Conservation (phyloP, 768 basidiomycete genomes). For the Podaxis sp. region DNA sequence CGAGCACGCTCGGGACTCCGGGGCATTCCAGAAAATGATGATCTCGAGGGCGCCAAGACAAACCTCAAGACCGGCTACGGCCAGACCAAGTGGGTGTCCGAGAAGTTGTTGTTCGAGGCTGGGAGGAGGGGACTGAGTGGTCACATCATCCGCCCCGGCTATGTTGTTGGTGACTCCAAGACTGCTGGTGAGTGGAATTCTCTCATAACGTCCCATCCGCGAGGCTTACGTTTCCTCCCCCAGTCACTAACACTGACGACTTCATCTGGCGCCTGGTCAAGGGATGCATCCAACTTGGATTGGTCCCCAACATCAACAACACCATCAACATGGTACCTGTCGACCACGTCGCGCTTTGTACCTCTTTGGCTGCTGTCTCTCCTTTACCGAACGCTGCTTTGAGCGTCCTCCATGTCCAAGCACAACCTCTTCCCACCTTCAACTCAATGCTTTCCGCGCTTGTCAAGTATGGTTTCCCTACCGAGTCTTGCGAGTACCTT, state of each 20-base stretch:
- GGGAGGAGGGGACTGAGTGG: conserved; percentile 82
- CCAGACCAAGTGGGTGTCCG: conserved; percentile 98
- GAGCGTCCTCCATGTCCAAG: conserved; percentile 81
- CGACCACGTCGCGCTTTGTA: conserved; percentile 88
- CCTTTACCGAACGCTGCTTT: conserved; percentile 46
- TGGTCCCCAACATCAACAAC: conserved; percentile 97
- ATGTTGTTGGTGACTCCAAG: conserved; percentile 90
- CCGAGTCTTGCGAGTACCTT: conserved; percentile 82
- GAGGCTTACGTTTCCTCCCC: conserved; percentile 1
- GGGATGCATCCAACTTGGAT: conserved; percentile 96
- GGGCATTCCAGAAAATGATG: conserved; percentile 85
- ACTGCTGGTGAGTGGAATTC: conserved; percentile 65
- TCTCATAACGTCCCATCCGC: background rate
- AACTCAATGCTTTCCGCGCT: conserved; percentile 81
- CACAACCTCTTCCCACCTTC: conserved; percentile 84
- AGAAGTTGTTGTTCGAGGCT: conserved; percentile 91
- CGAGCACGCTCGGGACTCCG: conserved; percentile 37
- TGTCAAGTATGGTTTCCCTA: conserved; percentile 74
- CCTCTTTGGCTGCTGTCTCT: conserved; percentile 67
- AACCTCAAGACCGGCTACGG: conserved; percentile 90
- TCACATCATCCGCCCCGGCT: conserved; percentile 89
- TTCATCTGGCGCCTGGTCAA: conserved; percentile 98
- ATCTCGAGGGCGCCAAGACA: conserved; percentile 78
- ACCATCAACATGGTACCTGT: conserved; percentile 98
- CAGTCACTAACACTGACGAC: conserved; percentile 98